Evolutionary conservation across 352 stramenopile species (phyloP), one percentile per base, ranked within the genome.

Genomic region (Globisporangium paroecandrum): DNA sequence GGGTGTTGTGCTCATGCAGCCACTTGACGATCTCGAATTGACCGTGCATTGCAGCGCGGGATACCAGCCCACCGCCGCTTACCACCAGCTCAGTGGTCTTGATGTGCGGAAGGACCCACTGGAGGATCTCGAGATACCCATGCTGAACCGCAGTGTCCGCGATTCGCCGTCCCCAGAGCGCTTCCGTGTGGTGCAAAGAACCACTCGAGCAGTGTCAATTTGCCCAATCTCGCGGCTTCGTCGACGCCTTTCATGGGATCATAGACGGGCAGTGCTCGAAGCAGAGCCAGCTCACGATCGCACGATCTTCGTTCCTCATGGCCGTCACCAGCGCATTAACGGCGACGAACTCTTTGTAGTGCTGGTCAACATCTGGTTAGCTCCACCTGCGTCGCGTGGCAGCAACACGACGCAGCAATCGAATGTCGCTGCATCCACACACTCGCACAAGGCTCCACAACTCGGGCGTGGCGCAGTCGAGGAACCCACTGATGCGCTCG

Each of bases 341-440:
- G 1, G 24, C n/a, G 36, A 49, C 22, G 58, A 29, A 56, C 55
- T 9, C 43, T 46, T 62, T 62, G 57, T 62, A 62, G 13, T 62
- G 54, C 18, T 24, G 54, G 41, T 29, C 27, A 25, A 25, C 25
- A 20, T 62, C 13, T 15, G 22, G 20, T 4, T 8, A 51, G n/a
- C 43, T 51, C 43, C 43, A 51, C 43, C 18, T 7, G n/a, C 18
- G 43, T 53, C 34, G 15, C 34, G 57, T 36, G 57, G 43, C 57
- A 32, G 57, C 57, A 13, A 15, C 6, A n/a, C 57, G 57, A 20
- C 43, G 12, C 34, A 63, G 34, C 34, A 63, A 22, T 25, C 8
- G 27, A 3, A 63, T 15, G 13, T 27, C 7, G 43, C 6, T 27
- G 13, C 25, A 15, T 10, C 9, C 57, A 53, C 57, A 53, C 18